phyloP scores from a whole-genome alignment of 768 basidiomycete genomes.

The Boletus reticuloceps region DNA sequence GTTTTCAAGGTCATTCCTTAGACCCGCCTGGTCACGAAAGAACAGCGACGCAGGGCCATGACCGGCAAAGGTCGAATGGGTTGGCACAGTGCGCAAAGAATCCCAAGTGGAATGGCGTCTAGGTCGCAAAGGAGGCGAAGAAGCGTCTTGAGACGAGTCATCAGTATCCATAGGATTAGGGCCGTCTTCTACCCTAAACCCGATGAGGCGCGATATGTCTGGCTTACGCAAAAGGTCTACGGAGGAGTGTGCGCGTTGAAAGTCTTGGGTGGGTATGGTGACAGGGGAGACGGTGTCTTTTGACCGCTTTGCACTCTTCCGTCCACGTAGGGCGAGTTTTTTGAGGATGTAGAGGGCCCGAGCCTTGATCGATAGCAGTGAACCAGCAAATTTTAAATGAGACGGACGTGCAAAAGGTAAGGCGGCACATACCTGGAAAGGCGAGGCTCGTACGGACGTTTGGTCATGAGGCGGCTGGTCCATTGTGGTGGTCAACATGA shows the following conservation, averaged over 20 bases:
- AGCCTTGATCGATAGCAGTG: slow-evolving; percentile 11
- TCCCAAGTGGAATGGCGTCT: slow-evolving; percentile 27
- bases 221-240: slow-evolving; percentile 32
- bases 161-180: slow-evolving; percentile 30
- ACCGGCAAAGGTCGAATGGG: slow-evolving; percentile 10
- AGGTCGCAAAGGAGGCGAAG: slow-evolving; percentile 17
- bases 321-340: slow-evolving; percentile 35
- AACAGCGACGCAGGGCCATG: slow-evolving; percentile 9
- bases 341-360: slow-evolving; percentile 40
- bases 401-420: neutral
- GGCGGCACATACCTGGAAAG: slow-evolving; percentile 27
- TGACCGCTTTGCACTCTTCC: slow-evolving; percentile 28
- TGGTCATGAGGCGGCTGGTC: slow-evolving; percentile 25
- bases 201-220: slow-evolving; percentile 22
- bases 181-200: slow-evolving; percentile 21
- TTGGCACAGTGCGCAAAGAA: slow-evolving; percentile 4
- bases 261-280: slow-evolving; percentile 20
- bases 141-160: slow-evolving; percentile 30
- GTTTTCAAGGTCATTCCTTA: slow-evolving; percentile 1
- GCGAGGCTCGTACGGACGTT: slow-evolving; percentile 19
- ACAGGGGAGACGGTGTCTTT: slow-evolving; percentile 27
- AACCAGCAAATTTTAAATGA: slow-evolving; percentile 14
- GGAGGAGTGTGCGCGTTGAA: slow-evolving; percentile 33
- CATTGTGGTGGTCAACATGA: slow-evolving; percentile 23
- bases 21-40: slow-evolving; percentile 9